Percentiles rank a stretch among this genome's conserved stretches.
Evolutionary conservation across 352 stramenopile species (phyloP).

Genomic region (Globisporangium paroecandrum): DNA sequence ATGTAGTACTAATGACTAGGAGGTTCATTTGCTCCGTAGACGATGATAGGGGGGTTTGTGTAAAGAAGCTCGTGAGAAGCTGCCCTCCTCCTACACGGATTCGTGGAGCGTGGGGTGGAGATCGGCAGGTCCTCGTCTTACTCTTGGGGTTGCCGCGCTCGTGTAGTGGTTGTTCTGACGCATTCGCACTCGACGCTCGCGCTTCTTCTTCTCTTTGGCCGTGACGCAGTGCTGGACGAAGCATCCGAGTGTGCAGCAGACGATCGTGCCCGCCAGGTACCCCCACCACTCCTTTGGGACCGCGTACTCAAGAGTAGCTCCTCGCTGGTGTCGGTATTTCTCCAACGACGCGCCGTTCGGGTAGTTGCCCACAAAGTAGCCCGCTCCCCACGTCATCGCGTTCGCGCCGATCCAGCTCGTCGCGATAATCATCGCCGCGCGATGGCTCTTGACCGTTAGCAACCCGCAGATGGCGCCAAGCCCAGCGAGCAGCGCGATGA

Average conservation of each 20-base stretch:
- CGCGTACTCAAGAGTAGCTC: background rate
- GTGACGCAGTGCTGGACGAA: slow-evolving; percentile 23
- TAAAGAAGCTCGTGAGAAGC: background rate
- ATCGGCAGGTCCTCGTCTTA: background rate
- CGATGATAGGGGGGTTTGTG: background rate
- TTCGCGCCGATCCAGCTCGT: slow-evolving; percentile 32
- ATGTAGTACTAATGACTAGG: background rate
- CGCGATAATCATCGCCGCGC: slow-evolving; percentile 19
- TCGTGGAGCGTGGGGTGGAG: background rate
- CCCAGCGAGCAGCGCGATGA: background rate
- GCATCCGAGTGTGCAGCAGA: slow-evolving; percentile 23
- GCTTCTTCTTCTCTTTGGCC: slow-evolving; percentile 1
- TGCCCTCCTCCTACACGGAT: background rate
- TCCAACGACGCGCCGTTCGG: slow-evolving; percentile 20
- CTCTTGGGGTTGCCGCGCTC: background rate
- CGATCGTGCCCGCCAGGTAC: slow-evolving; percentile 24
- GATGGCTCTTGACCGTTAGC: slow-evolving; percentile 1
- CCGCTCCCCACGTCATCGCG: slow-evolving; percentile 23
- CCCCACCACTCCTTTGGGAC: slow-evolving; percentile 28
- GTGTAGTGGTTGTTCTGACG: slow-evolving; percentile 2
- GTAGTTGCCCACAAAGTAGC: slow-evolving; percentile 35
- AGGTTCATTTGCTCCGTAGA: background rate
- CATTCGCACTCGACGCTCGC: background rate
- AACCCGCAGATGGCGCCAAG: slow-evolving; percentile 6
- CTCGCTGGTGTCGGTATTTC: slow-evolving; percentile 8